phyloP scores from a whole-genome alignment of 805 yeast genomes.

The Starmerella cellae region DNA sequence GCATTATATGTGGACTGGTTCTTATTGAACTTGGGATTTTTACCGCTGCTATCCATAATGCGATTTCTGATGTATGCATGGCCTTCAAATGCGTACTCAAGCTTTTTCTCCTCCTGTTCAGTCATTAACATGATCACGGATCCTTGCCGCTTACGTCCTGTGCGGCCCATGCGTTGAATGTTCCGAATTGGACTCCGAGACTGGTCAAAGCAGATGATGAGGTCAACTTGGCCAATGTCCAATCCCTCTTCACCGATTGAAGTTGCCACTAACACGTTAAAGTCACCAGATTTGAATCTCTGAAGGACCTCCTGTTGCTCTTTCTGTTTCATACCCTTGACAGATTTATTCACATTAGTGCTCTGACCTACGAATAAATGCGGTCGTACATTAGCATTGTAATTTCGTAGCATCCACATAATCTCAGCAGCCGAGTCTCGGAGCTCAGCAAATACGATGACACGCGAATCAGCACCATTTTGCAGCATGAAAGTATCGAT shows the following conservation, averaged over 20 bases:
- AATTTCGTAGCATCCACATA: constrained; percentile 40
- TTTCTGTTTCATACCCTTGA: constrained; percentile 82
- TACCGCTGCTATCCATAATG: constrained; percentile 27
- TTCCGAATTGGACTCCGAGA: constrained; percentile 87
- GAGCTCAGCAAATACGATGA: constrained; percentile 75
- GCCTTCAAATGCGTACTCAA: constrained; percentile 72
- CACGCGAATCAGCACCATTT: constrained; percentile 38
- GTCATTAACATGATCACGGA: constrained; percentile 62
- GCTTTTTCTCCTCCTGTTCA: constrained; percentile 62
- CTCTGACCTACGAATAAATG: constrained; percentile 92
- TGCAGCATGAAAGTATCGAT: constrained; percentile 41
- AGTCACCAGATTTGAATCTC: constrained; percentile 56
- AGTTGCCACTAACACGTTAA: constrained; percentile 82
- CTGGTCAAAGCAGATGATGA: constrained; percentile 85
- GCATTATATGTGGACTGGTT: too few relatives aligned
- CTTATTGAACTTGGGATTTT: constrained; percentile 1
- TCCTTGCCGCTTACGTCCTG: constrained; percentile 92
- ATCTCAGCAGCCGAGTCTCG: constrained; percentile 87
- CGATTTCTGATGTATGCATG: constrained; percentile 65
- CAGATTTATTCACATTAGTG: constrained; percentile 25
- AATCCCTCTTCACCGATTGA: constrained; percentile 98
- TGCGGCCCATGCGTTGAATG: constrained; percentile 93
- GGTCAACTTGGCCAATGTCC: constrained; percentile 95
- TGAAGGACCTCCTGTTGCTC: constrained; percentile 67
- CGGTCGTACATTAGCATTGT: constrained; percentile 37